Evolutionary conservation across 2,329 filamentous ascomycete genomes (phyloP).

Genomic region (Verticillium isaacii): DNA sequence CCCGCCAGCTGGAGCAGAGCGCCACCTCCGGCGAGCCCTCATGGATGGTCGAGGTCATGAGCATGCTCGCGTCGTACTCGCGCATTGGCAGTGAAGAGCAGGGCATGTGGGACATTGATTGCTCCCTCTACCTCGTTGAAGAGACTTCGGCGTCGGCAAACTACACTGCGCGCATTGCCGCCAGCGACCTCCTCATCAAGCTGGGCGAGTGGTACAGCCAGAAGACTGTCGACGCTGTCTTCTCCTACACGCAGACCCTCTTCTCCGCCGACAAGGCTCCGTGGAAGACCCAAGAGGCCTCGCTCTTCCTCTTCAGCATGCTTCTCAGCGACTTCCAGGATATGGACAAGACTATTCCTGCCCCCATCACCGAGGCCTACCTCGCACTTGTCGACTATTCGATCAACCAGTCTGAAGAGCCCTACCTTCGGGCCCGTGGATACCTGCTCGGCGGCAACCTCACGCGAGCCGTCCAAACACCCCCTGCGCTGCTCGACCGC

Average conservation of each 20-base stretch:
- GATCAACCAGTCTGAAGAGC: conserved; percentile 63
- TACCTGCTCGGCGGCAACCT: conserved; percentile 82
- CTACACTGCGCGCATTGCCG: conserved; percentile 90
- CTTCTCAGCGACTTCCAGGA: conserved; percentile 80
- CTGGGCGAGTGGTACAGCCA: conserved; percentile 83
- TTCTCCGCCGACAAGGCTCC: conserved; percentile 53
- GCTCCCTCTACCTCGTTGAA: conserved; percentile 91
- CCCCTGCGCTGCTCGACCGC: conserved; percentile 62
- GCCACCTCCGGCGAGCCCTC: conserved; percentile 58
- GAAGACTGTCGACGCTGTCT: conserved; percentile 71
- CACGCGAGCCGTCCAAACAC: conserved; percentile 62
- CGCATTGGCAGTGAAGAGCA: conserved; percentile 92
- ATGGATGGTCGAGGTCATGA: conserved; percentile 87
- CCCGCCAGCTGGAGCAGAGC: conserved; percentile 65
- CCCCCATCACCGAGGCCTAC: conserved; percentile 67
- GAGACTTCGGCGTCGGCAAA: conserved; percentile 93
- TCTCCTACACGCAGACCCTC: conserved; percentile 69
- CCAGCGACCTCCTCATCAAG: conserved; percentile 88
- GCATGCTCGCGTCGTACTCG: conserved; percentile 76
- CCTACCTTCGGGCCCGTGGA: conserved; percentile 79
- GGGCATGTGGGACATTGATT: conserved; percentile 92
- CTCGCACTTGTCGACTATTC: conserved; percentile 76
- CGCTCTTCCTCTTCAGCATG: conserved; percentile 81
- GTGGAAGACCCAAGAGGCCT: conserved; percentile 69
- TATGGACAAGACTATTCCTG: conserved; percentile 64